Percentiles rank a stretch among this genome's conserved stretches.
These are phyloP conservation scores for Craterostigma plantagineum DNA, from an alignment of 257 asterid species.

Conservation along the genomic window DNA sequence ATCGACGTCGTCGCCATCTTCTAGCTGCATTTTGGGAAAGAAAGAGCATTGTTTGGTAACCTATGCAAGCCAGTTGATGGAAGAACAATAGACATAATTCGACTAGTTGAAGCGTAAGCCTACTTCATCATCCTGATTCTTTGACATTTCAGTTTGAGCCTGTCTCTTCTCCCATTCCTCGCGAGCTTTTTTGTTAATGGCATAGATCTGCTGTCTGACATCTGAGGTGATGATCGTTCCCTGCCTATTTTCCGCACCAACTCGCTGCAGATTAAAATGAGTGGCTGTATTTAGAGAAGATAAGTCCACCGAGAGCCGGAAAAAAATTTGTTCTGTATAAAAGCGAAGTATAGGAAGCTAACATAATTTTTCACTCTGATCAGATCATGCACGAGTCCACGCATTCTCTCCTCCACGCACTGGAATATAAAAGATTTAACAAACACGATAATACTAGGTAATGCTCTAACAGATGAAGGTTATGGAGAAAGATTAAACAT, in stretches of 20 bases:
- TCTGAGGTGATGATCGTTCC: slow-evolving; percentile 65
- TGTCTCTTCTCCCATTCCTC: slow-evolving; percentile 90
- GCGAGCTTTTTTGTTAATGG: slow-evolving; percentile 65
- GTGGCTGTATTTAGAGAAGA: too few relatives aligned
- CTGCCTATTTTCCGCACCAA: slow-evolving; percentile 80
- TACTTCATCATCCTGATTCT: slow-evolving; percentile 51
- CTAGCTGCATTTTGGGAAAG: too few relatives aligned
- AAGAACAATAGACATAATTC: too few relatives aligned
- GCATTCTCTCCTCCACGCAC: slow-evolving; percentile 94
- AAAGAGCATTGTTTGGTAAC: too few relatives aligned
- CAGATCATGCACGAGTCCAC: slow-evolving; percentile 51
- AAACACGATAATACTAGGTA: too few relatives aligned
- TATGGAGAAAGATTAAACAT: not conserved
- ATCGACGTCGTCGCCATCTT: too few relatives aligned
- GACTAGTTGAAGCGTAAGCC: too few relatives aligned
- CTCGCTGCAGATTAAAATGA: slow-evolving; percentile 11
- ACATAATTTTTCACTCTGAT: slow-evolving; percentile 78
- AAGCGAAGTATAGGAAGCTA: too few relatives aligned
- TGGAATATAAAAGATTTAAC: slow-evolving; percentile 4
- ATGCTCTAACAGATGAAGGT: too few relatives aligned
- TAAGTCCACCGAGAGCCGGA: too few relatives aligned
- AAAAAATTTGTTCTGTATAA: too few relatives aligned
- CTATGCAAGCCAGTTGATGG: too few relatives aligned
- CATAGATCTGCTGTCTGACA: slow-evolving; percentile 48
- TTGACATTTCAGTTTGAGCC: slow-evolving; percentile 67